phyloP scores from a whole-genome alignment of 2,329 filamentous ascomycete genomes.

The Fusarium concolor region DNA sequence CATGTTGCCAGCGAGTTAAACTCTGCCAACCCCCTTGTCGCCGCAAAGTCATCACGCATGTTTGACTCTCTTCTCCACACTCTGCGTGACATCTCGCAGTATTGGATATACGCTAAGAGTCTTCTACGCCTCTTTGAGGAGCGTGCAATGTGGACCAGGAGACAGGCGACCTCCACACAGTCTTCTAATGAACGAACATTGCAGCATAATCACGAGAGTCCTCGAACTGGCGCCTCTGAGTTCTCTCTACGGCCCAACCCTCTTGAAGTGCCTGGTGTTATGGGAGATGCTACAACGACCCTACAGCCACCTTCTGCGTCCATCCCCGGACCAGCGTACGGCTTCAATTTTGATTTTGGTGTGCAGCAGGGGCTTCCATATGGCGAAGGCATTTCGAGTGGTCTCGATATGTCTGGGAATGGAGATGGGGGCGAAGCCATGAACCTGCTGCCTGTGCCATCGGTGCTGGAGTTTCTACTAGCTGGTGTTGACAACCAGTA shows the following conservation, averaged over 20 bases:
- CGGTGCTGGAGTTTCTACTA: slow-evolving; percentile 49
- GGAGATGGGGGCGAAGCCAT: slow-evolving; percentile 14
- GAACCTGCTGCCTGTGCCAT: slow-evolving; percentile 45
- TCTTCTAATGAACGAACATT: slow-evolving; percentile 11
- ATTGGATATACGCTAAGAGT: slow-evolving; percentile 51
- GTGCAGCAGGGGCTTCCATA: slow-evolving; percentile 32
- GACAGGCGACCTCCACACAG: background rate
- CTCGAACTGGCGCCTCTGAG: background rate
- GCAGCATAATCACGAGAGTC: slow-evolving; percentile 5
- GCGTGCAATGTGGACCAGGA: slow-evolving; percentile 34
- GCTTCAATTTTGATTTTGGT: slow-evolving; percentile 31
- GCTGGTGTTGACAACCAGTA: slow-evolving; percentile 47
- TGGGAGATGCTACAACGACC: slow-evolving; percentile 7
- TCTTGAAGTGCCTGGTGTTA: slow-evolving; percentile 1
- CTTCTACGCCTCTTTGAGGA: slow-evolving; percentile 48
- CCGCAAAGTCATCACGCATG: slow-evolving; percentile 46
- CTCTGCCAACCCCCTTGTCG: slow-evolving; percentile 48
- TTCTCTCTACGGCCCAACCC: slow-evolving; percentile 40
- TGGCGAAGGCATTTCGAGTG: slow-evolving; percentile 26
- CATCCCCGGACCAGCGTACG: slow-evolving; percentile 15
- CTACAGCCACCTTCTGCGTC: slow-evolving; percentile 19
- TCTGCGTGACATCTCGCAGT: slow-evolving; percentile 43
- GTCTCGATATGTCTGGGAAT: slow-evolving; percentile 20
- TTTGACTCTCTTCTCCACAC: slow-evolving; percentile 48
- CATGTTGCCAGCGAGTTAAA: slow-evolving; percentile 46